Conservation (phyloP, 257 asterid species). For the Prunella vulgaris region DNA sequence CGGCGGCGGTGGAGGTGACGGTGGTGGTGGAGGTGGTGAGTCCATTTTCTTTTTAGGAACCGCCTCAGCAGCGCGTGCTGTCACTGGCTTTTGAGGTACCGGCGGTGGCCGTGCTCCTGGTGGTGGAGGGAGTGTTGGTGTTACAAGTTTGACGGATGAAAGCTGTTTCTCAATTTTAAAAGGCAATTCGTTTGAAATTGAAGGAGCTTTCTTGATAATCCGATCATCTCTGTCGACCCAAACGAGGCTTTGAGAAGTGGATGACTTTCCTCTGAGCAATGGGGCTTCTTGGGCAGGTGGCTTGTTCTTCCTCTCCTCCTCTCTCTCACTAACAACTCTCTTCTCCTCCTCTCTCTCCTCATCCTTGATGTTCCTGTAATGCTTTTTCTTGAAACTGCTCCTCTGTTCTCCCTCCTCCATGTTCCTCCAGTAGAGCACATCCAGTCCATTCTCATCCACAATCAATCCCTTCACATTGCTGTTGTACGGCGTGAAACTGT, state of each 20-base stretch:
- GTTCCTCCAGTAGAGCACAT: constrained; percentile 84
- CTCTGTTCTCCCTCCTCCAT: constrained; percentile 41
- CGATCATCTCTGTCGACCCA: constrained; percentile 39
- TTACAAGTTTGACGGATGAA: constrained; percentile 15
- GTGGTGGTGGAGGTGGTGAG: constrained; percentile 44
- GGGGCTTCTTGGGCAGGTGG: constrained; percentile 56
- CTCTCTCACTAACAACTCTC: constrained; percentile 31
- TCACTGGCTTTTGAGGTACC: too few species aligned
- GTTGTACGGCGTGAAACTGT: constrained; percentile 38
- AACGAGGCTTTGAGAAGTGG: constrained; percentile 58
- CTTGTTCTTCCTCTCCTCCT: constrained; percentile 18
- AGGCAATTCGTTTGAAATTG: constrained; percentile 6
- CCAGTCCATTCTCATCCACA: constrained; percentile 89
- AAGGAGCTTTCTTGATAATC: constrained; percentile 18
- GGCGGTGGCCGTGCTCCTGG: constrained; percentile 11
- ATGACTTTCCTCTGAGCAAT: constrained; percentile 66
- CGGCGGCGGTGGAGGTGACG: constrained; percentile 43
- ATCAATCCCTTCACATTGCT: constrained; percentile 77
- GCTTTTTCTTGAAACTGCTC: constrained; percentile 41
- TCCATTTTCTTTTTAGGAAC: constrained; percentile 23
- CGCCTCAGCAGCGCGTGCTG: background rate
- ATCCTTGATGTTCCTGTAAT: constrained; percentile 30
- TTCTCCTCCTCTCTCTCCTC: constrained; percentile 51
- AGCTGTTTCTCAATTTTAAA: constrained; percentile 31
- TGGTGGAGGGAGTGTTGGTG: constrained; percentile 32